These are phyloP conservation scores for Boletellus deceptivus DNA, from an alignment of 1,284 basidiomycete species.

Conservation along the genomic window DNA sequence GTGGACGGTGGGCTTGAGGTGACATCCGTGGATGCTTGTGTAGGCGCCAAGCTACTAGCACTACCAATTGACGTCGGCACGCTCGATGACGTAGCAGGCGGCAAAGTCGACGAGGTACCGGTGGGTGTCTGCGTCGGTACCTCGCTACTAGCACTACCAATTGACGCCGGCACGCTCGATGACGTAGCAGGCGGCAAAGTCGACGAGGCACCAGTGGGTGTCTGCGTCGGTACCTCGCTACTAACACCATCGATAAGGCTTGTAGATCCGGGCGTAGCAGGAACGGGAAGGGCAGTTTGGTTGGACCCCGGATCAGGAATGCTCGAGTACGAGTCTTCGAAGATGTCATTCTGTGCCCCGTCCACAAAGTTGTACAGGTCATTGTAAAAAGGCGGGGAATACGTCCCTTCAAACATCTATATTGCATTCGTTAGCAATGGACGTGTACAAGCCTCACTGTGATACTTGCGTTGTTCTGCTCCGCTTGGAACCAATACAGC, in stretches of 20 bases:
- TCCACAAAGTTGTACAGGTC: slow-evolving; percentile 44
- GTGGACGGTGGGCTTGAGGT: no score
- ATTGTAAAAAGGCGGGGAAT: slow-evolving; percentile 44
- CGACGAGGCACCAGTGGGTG: no score
- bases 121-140: no score
- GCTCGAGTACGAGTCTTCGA: slow-evolving; percentile 25
- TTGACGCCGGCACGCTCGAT: not conserved
- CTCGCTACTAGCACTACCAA: not conserved
- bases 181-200: not conserved
- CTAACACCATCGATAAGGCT: not conserved
- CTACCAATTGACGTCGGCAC: not conserved
- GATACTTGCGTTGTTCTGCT: slow-evolving; percentile 52
- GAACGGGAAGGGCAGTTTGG: slow-evolving; percentile 23
- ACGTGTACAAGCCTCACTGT: not conserved
- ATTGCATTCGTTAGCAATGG: not conserved
- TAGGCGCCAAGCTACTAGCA: not conserved
- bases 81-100: not conserved
- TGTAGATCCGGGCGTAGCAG: not conserved
- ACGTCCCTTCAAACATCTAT: slow-evolving; percentile 44
- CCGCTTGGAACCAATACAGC: slow-evolving; percentile 63
- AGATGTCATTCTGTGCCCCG: slow-evolving; percentile 52
- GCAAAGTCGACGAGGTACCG: not conserved
- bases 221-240: no score
- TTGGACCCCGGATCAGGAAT: slow-evolving; percentile 26
- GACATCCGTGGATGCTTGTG: not conserved